These are phyloP conservation scores for Botrytis tulipae DNA, from an alignment of 2,329 filamentous ascomycete species.

Conservation along the genomic window DNA sequence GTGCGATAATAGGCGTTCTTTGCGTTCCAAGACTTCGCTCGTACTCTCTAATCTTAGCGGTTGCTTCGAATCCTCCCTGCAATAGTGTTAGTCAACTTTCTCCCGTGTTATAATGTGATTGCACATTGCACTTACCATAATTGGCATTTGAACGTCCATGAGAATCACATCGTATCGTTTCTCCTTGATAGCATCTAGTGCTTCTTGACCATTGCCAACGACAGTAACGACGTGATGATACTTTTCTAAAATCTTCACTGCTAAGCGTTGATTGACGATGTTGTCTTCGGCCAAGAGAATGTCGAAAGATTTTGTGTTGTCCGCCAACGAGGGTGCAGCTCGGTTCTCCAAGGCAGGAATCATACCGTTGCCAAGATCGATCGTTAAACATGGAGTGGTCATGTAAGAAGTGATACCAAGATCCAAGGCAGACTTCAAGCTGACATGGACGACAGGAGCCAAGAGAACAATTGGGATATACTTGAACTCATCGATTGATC, in stretches of 20 bases:
- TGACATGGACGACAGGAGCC: conserved; percentile 85
- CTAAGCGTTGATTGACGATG: conserved; percentile 91
- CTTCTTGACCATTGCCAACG: conserved; percentile 91
- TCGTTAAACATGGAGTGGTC: conserved; percentile 92
- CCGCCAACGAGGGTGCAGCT: conserved; percentile 84
- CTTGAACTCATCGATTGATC: conserved; percentile 92
- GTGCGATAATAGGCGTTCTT: conserved; percentile 90
- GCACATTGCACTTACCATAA: conserved; percentile 69
- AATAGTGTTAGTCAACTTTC: conserved; percentile 40
- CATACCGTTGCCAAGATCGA: conserved; percentile 94
- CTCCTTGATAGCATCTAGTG: conserved; percentile 86
- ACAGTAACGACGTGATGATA: conserved; percentile 92
- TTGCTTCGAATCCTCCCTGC: conserved; percentile 93
- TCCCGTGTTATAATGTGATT: neutral
- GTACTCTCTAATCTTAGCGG: conserved; percentile 92
- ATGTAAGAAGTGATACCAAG: conserved; percentile 98
- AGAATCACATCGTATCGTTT: conserved; percentile 94
- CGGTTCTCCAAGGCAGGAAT: conserved; percentile 92
- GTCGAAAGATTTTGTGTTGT: conserved; percentile 93
- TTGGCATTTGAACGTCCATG: conserved; percentile 99
- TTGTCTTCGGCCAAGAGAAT: conserved; percentile 97
- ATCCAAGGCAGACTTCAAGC: conserved; percentile 88
- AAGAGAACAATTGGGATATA: conserved; percentile 94
- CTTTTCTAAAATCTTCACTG: conserved; percentile 95
- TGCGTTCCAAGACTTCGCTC: conserved; percentile 77